These are phyloP conservation scores for Candida qinlingensis DNA, from an alignment of 805 yeast species.

Conservation along the genomic window DNA sequence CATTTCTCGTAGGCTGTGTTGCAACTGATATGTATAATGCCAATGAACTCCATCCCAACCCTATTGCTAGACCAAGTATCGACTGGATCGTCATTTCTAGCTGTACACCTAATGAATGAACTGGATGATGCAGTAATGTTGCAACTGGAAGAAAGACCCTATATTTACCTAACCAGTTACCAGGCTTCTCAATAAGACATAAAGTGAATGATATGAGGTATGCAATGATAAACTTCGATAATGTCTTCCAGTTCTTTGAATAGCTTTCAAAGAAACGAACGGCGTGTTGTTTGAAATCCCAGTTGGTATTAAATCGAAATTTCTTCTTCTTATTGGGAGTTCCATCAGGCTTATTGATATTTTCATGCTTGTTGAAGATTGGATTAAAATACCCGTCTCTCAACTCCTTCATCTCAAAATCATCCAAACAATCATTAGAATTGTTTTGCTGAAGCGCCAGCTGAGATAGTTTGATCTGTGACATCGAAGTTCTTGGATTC, in stretches of 20 bases:
- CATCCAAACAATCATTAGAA: slow-evolving; percentile 23
- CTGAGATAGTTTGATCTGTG: slow-evolving; percentile 29
- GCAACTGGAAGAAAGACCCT: slow-evolving; percentile 39
- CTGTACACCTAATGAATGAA: slow-evolving; percentile 41
- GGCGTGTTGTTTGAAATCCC: slow-evolving; percentile 3
- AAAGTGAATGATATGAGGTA: slow-evolving; percentile 34
- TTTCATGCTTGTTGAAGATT: slow-evolving; percentile 29
- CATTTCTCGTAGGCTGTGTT: slow-evolving; percentile 34
- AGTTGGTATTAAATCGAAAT: too few species aligned
- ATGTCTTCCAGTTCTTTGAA: slow-evolving; percentile 13
- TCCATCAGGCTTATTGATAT: neutral
- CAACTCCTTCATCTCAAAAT: slow-evolving; percentile 38
- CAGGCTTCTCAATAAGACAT: slow-evolving; percentile 33
- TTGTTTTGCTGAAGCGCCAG: slow-evolving; percentile 14
- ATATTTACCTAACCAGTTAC: slow-evolving; percentile 38
- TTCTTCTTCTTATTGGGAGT: neutral
- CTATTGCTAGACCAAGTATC: slow-evolving; percentile 34
- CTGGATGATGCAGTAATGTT: slow-evolving; percentile 41
- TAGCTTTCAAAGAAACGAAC: neutral
- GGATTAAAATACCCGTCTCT: slow-evolving; percentile 48
- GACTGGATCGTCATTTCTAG: slow-evolving; percentile 38
- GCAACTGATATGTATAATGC: slow-evolving; percentile 38
- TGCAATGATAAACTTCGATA: slow-evolving; percentile 27
- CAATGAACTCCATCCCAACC: slow-evolving; percentile 40
- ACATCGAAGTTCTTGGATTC: slow-evolving; percentile 29